Conservation (phyloP, 1,139 yeast species). For the Scheffersomyces lignicola region DNA sequence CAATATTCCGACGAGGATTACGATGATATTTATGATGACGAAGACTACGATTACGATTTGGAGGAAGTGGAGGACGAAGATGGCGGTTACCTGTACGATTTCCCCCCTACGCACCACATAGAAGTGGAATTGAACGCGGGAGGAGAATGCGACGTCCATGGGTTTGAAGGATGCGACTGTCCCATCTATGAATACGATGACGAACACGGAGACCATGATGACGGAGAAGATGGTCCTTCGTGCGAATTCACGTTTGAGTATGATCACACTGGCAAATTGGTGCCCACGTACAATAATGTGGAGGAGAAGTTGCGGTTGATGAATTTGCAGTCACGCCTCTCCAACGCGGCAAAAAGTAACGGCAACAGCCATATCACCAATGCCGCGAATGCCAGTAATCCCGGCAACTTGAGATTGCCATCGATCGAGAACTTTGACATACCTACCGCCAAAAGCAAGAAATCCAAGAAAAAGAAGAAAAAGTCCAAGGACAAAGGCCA, state of each 20-base stretch:
- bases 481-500: constrained; percentile 17
- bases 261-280: constrained; percentile 42
- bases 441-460: constrained; percentile 22
- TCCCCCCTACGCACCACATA: constrained; percentile 38
- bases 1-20: constrained; percentile 18
- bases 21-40: constrained; percentile 11
- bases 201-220: constrained; percentile 17
- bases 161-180: constrained; percentile 32
- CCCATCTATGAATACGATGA: constrained; percentile 21
- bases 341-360: constrained; percentile 7
- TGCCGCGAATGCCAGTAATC: constrained; percentile 5
- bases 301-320: constrained; percentile 39
- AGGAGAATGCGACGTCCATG: constrained; percentile 35
- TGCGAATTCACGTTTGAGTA: constrained; percentile 49
- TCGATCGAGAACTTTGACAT: constrained; percentile 17
- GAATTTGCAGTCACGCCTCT: constrained; percentile 17
- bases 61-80: constrained; percentile 32
- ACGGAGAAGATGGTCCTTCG: constrained; percentile 31
- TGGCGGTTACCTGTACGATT: constrained; percentile 19
- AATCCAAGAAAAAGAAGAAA: constrained; percentile 23
- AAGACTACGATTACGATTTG: constrained; percentile 34
- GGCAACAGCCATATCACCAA: background rate
- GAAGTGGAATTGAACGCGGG: constrained; percentile 42
- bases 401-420: constrained; percentile 13
- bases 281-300: constrained; percentile 42